Percentiles rank a stretch among this genome's conserved stretches.
Conservation (phyloP, 257 asterid species). For the Anisodus acutangulus region DNA sequence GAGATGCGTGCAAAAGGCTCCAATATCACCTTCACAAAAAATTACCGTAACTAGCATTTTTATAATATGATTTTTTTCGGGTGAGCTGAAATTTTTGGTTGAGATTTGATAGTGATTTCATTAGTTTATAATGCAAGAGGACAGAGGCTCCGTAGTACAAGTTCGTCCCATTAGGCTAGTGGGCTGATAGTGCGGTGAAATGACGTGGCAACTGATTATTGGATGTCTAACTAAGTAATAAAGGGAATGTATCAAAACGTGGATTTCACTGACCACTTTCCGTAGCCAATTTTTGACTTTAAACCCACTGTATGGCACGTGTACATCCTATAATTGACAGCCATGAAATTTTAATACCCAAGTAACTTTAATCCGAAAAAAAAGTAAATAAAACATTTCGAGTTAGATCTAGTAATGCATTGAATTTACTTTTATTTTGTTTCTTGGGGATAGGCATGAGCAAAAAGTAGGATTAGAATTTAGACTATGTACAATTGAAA, state of each 20-base stretch:
- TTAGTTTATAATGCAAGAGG: not conserved
- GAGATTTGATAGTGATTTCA: not conserved
- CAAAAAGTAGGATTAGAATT: not conserved
- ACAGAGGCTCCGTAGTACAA: not conserved
- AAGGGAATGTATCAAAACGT: conserved; percentile 31
- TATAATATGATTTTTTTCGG: not conserved
- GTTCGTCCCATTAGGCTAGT: conserved; percentile 25
- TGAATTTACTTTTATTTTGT: not conserved
- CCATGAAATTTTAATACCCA: not conserved
- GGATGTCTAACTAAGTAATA: conserved; percentile 32
- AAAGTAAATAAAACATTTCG: not conserved
- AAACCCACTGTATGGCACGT: not conserved
- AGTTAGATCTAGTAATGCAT: not conserved
- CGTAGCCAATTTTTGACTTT: conserved; percentile 19
- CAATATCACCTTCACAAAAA: not conserved
- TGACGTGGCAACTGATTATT: conserved; percentile 40
- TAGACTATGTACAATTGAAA: not conserved
- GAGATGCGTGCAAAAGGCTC: not conserved
- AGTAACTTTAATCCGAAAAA: not conserved
- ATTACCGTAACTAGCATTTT: not conserved
- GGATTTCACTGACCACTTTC: conserved; percentile 42
- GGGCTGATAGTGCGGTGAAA: conserved; percentile 22
- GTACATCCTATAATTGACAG: not conserved
- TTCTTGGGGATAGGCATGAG: not conserved
- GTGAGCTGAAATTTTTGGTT: not conserved